Conservation (phyloP, 306 rosid genomes). For the Corylus americana region DNA sequence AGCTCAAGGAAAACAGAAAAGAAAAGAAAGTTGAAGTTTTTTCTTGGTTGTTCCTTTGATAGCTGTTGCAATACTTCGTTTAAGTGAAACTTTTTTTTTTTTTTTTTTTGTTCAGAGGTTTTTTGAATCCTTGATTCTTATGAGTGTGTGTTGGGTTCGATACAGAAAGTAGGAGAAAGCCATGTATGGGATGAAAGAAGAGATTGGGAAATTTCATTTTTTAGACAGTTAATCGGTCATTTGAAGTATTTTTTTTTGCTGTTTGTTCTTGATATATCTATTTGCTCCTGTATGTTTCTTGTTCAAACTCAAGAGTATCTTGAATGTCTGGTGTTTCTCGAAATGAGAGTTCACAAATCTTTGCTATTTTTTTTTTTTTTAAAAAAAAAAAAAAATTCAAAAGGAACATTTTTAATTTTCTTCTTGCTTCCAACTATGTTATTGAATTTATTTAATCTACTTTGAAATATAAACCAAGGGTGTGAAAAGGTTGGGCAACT, state of each 20-base stretch:
- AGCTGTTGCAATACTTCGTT: background rate
- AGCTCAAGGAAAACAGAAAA: conserved; percentile 19
- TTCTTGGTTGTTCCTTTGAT: background rate
- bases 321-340: background rate
- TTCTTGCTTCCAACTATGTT: background rate
- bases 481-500: background rate
- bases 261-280: background rate
- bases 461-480: background rate
- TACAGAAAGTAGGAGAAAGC: background rate
- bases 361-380: background rate
- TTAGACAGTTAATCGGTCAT: background rate
- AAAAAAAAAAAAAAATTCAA: background rate
- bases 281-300: background rate
- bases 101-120: background rate
- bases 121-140: background rate
- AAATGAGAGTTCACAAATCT: background rate
- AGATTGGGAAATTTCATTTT: background rate
- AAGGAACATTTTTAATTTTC: background rate
- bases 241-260: background rate
- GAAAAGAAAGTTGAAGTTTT: conserved; percentile 26
- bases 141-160: background rate
- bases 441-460: background rate
- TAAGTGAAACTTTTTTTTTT: background rate
- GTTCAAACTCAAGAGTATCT: background rate
- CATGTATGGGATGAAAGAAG: background rate